Conservation (phyloP, 768 basidiomycete genomes). For the Mycena sanguinolenta region DNA sequence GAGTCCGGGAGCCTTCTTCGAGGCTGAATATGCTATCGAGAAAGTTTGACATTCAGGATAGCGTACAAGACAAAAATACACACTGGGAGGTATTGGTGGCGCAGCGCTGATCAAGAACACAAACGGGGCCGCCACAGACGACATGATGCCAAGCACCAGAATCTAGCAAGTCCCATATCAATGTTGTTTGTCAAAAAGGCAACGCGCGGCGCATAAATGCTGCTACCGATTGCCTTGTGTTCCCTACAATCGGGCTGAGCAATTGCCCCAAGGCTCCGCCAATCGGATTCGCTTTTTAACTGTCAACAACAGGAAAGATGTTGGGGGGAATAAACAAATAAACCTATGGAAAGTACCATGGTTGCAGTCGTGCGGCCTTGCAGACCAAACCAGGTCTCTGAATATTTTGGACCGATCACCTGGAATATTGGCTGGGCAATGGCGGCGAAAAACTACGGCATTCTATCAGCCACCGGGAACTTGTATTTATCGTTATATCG, state of each 20-base stretch:
- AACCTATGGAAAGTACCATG: conserved; percentile 68
- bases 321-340: neutral
- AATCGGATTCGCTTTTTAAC: conserved; percentile 72
- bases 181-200: neutral
- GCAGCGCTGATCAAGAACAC: conserved; percentile 69
- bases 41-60: conserved; percentile 7
- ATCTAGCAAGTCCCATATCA: conserved; percentile 64
- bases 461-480: too few species aligned
- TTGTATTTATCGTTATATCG: too few species aligned
- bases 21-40: conserved; percentile 76
- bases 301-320: neutral
- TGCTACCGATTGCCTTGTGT: conserved; percentile 70
- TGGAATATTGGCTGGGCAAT: conserved; percentile 82
- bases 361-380: conserved; percentile 83
- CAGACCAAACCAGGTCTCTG: too few species aligned
- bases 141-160: conserved; percentile 78
- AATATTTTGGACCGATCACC: conserved; percentile 84
- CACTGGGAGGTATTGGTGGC: conserved; percentile 87
- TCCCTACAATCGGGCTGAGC: conserved; percentile 71
- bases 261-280: conserved; percentile 83
- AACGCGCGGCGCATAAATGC: conserved; percentile 4
- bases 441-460: conserved; percentile 71
- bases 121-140: conserved; percentile 72
- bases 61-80: conserved; percentile 31
- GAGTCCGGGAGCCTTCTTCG: conserved; percentile 66